Percentiles rank a stretch among this genome's conserved stretches.
Evolutionary conservation across 768 basidiomycete species (phyloP).

Genomic region (Leccinum variicolor): DNA sequence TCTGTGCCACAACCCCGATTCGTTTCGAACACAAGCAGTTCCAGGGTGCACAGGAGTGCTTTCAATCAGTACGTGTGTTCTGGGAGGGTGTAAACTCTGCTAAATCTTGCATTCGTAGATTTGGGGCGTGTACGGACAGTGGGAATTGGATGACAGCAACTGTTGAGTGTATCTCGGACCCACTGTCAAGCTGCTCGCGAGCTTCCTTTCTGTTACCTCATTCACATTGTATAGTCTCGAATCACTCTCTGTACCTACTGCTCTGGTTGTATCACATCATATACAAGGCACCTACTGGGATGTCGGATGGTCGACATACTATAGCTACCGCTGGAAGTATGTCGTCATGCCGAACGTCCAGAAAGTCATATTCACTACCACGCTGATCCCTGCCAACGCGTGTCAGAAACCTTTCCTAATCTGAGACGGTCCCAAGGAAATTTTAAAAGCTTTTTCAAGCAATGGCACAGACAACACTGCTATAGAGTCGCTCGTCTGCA

Average conservation of each 20-base stretch:
- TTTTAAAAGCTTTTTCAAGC: too few relatives aligned
- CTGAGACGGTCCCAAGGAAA: too few relatives aligned
- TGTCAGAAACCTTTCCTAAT: too few relatives aligned
- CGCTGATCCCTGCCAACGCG: too few relatives aligned
- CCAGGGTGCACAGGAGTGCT: slow-evolving; percentile 14
- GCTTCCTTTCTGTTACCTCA: neutral
- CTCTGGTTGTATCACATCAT: neutral
- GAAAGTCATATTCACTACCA: neutral
- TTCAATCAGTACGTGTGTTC: slow-evolving; percentile 8
- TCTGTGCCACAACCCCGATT: slow-evolving; percentile 34
- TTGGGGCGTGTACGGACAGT: slow-evolving; percentile 21
- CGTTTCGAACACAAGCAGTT: slow-evolving; percentile 25
- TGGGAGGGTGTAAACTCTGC: neutral
- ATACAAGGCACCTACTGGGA: neutral
- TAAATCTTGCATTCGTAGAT: slow-evolving; percentile 9
- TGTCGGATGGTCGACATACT: too few relatives aligned
- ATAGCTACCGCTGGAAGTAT: neutral
- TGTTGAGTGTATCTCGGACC: slow-evolving; percentile 10
- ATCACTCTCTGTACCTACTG: neutral
- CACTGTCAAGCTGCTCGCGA: neutral
- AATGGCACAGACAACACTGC: too few relatives aligned
- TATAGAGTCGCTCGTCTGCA: too few relatives aligned
- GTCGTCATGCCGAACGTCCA: neutral
- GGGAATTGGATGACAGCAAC: slow-evolving; percentile 22
- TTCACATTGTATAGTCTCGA: neutral